These are phyloP conservation scores for Scedosporium aurantiacum DNA, from an alignment of 2,329 filamentous ascomycete species.

Conservation along the genomic window DNA sequence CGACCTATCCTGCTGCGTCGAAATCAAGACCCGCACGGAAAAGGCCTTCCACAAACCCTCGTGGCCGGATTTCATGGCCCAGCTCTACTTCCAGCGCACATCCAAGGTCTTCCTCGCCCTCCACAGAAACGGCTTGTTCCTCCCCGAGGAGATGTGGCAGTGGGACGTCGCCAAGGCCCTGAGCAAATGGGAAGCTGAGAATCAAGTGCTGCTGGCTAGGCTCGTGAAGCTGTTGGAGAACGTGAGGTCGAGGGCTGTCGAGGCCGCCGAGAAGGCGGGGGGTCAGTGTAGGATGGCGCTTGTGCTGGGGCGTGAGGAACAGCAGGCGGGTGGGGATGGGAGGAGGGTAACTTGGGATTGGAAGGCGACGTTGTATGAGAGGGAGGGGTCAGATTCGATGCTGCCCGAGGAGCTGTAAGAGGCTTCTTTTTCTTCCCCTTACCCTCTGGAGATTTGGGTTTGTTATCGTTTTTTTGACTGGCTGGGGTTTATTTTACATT, in stretches of 20 bases:
- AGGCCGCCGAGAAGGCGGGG: background rate
- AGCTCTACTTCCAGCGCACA: constrained; percentile 6
- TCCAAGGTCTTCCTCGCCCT: background rate
- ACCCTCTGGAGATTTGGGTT: background rate
- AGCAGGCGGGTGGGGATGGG: background rate
- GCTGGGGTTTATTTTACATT: background rate
- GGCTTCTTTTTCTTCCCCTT: background rate
- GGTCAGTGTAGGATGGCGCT: constrained; percentile 3
- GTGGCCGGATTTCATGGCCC: background rate
- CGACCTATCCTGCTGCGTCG: background rate
- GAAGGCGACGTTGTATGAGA: background rate
- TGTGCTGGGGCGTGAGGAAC: background rate
- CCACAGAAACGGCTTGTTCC: background rate
- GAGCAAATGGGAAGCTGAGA: background rate
- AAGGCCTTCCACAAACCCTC: background rate
- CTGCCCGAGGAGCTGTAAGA: background rate
- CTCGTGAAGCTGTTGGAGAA: background rate
- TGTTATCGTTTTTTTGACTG: background rate
- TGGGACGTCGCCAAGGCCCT: background rate
- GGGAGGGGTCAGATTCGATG: background rate
- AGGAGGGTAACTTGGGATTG: background rate
- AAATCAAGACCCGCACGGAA: constrained; percentile 3
- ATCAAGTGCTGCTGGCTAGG: background rate
- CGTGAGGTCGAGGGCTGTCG: background rate
- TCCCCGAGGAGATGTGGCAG: background rate